Evolutionary conservation across 805 yeast genomes (phyloP), one percentile per base, ranked within the genome.

Genomic region (Metschnikowia matae): DNA sequence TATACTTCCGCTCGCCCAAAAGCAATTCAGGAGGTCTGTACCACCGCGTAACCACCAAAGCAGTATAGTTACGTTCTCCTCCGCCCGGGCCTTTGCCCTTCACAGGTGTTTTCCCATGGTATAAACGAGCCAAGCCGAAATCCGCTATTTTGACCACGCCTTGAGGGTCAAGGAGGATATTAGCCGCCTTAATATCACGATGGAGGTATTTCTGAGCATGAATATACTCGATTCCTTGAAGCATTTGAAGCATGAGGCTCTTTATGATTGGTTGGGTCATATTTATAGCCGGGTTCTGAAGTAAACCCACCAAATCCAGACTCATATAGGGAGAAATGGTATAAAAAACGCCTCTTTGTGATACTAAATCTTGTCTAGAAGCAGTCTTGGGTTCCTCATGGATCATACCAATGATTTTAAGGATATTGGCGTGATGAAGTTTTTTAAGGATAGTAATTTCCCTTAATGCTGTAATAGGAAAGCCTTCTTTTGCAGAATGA

Each of bases 171-270:
- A 94, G 77, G 36, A 94, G 76, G 33, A 94, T 87, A 61, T 94
- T 94, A n/a, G 99, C 96, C 0, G 98, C 90, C 67, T 94, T 94
- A 51, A 94, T 88, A 63, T 94, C 99, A 50, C 99, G 78, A 66
- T 94, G 99, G 51, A 80, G 70, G 56, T 72, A 81, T 26, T 71
- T 67, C 36, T 74, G 70, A 10, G 70, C 67, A 63, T 94, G 99
- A 31, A 94, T 80, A 62, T 84, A 94, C 52, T 87, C 81, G 36
- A 94, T 77, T 6, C 98, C 99, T 48, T 75, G 71, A 6, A 95
- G 71, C 36, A 94, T 67, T 68, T 94, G 99, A 23, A 65, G 59
- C 84, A 89, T 79, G 49, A 94, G 78, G 60, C 94, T 85, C 66
- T 95, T 95, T 58, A 88, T 86, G 56, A 89, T 91, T 0, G 86